Evolutionary conservation across 768 basidiomycete species (phyloP).

Genomic region (Tricholoma bakamatsutake): DNA sequence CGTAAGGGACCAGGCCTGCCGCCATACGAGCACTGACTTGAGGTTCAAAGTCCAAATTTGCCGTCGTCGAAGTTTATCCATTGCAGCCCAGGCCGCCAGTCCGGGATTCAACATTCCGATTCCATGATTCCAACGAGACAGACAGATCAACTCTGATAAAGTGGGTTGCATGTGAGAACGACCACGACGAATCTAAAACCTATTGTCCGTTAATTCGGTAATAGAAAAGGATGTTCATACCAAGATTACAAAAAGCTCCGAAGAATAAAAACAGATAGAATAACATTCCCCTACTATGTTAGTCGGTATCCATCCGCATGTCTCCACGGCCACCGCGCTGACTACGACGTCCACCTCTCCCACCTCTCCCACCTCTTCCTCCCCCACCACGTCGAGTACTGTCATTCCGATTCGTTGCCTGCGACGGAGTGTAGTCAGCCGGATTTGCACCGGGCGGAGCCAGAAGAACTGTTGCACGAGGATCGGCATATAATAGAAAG

Average conservation of each 20-base stretch:
- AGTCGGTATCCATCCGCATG: constrained; percentile 52
- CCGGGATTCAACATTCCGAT: too few species aligned
- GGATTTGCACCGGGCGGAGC: constrained; percentile 63
- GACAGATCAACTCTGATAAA: background rate
- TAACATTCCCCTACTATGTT: constrained; percentile 9
- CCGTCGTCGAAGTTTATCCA: too few species aligned
- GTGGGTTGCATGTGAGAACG: background rate
- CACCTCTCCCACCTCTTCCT: constrained; percentile 31
- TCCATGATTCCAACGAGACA: too few species aligned
- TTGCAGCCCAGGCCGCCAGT: too few species aligned
- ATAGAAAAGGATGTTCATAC: background rate
- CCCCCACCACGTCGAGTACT: constrained; percentile 30
- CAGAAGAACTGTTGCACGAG: constrained; percentile 64
- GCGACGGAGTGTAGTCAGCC: constrained; percentile 39
- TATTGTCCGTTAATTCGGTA: background rate
- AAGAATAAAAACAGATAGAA: background rate
- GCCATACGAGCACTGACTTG: too few species aligned
- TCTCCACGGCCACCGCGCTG: constrained; percentile 28
- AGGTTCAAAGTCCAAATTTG: too few species aligned
- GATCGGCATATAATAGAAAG: constrained; percentile 52
- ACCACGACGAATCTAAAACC: background rate
- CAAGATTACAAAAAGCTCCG: background rate
- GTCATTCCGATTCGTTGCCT: constrained; percentile 20
- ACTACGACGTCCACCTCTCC: constrained; percentile 27
- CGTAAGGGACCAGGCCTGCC: too few species aligned